Percentiles rank a stretch among this genome's conserved stretches.
These are phyloP conservation scores for Rhizoclosmatium sp. DNA, from an alignment of 192 early-diverging fungal genomes.

Conservation along the genomic window DNA sequence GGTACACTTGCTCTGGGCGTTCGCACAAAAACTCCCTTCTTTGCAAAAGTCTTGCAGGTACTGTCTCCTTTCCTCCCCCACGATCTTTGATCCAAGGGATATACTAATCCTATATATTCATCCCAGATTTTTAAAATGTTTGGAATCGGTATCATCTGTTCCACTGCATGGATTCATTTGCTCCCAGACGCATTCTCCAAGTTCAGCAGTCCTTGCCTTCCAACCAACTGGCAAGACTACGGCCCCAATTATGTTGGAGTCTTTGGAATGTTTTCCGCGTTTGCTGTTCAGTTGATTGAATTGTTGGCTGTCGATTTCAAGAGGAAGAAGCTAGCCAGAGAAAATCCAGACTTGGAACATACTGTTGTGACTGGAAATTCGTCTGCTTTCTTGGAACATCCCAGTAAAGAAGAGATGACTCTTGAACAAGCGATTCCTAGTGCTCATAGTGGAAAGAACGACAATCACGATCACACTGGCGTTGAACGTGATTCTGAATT, in stretches of 20 bases:
- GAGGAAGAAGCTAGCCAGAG: neutral
- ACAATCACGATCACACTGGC: neutral
- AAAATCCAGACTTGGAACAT: neutral
- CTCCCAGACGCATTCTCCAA: slow-evolving; percentile 41
- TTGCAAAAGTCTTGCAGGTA: slow-evolving; percentile 11
- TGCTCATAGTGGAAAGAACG: slow-evolving; percentile 4
- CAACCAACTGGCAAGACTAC: slow-evolving; percentile 17
- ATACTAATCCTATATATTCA: neutral
- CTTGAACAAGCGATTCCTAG: neutral
- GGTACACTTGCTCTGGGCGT: slow-evolving; percentile 22
- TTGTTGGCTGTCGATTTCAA: slow-evolving; percentile 26
- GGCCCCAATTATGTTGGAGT: slow-evolving; percentile 39
- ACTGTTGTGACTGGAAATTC: neutral
- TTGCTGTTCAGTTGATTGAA: slow-evolving; percentile 48
- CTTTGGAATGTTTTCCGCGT: slow-evolving; percentile 48
- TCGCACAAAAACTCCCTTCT: neutral
- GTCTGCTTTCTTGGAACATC: neutral
- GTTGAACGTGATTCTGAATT: neutral
- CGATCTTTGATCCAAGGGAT: neutral
- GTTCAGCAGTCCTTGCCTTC: slow-evolving; percentile 36
- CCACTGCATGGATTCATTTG: slow-evolving; percentile 59
- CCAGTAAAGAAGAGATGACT: neutral
- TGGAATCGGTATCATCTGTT: slow-evolving; percentile 57
- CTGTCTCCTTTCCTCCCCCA: neutral
- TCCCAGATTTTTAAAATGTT: slow-evolving; percentile 55